Percentiles rank a stretch among this genome's conserved stretches.
phyloP scores from a whole-genome alignment of 1,284 basidiomycete genomes.

The Trichosporon faecale region DNA sequence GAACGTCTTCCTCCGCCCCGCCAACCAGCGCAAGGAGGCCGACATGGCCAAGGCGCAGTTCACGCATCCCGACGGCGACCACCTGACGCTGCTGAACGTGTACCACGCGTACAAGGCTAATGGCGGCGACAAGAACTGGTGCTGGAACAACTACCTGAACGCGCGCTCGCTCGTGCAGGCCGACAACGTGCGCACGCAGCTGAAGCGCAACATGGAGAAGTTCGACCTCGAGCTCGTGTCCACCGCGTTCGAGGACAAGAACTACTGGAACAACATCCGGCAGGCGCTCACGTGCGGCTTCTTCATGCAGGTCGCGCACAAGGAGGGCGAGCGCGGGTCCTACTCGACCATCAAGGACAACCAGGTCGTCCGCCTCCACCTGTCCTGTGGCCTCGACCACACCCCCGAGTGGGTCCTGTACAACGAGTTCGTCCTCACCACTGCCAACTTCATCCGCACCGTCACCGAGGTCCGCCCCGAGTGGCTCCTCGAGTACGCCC shows the following conservation, averaged over 20 bases:
- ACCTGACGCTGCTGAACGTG: constrained; percentile 90
- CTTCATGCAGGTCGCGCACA: constrained; percentile 98
- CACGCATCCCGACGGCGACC: constrained; percentile 91
- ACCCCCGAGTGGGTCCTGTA: constrained; percentile 96
- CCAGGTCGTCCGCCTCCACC: constrained; percentile 86
- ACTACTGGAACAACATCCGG: constrained; percentile 75
- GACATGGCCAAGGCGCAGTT: constrained; percentile 87
- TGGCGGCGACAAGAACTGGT: constrained; percentile 79
- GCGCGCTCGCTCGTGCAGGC: constrained; percentile 81
- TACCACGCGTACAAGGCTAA: constrained; percentile 89
- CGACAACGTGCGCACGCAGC: constrained; percentile 90
- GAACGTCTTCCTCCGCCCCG: constrained; percentile 88
- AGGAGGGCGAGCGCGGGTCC: constrained; percentile 82
- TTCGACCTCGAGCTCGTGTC: constrained; percentile 77
- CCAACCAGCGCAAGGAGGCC: constrained; percentile 80
- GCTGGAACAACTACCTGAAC: constrained; percentile 89
- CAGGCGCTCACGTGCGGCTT: constrained; percentile 87
- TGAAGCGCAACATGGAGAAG: constrained; percentile 89
- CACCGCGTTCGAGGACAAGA: constrained; percentile 68
- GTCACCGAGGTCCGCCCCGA: constrained; percentile 85
- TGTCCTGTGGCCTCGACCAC: constrained; percentile 86
- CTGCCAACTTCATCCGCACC: constrained; percentile 79
- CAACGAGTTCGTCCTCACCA: constrained; percentile 96
- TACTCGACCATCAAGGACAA: constrained; percentile 93
- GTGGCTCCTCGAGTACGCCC: constrained; percentile 83